Evolutionary conservation across 345 rosid species (phyloP), one percentile per base, ranked within the genome.

Genomic region (Sisymbrium altissimum): DNA sequence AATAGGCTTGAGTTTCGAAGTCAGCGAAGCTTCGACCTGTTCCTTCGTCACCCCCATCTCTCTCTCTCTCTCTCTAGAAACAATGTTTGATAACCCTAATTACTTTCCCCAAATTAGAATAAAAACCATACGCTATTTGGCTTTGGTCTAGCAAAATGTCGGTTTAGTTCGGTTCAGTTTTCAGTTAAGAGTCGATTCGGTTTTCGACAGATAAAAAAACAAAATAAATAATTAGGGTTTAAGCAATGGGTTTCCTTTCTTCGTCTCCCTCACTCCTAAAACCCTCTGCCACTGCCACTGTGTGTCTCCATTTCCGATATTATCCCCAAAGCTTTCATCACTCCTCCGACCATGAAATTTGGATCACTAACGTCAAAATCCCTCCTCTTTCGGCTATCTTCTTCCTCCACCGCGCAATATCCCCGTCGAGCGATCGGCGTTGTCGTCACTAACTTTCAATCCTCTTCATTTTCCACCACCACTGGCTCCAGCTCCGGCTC

Each of bases 11-110:
- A 93, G 73, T 72, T 93, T 93, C 13, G 93, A 81, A 39, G 84
- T 86, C 84, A 93, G 46, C 18, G 92, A 78, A 46, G 91, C 85
- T 75, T 88, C 93, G 40, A 91, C 91, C 78, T 86, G 88, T 61
- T 93, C 98, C 84, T 89, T 91, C 4, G 88, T 89, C 64, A 91
- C 88, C 15, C 91, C 92, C 97, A 89, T 91, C 73, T 27, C 49
- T 45, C 44, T 25, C 29, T 50, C 44, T 50, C 7, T 40, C 48
- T 17, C 41, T 66, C 74, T 27, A 4, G 3, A 32, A 0, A n/a
- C 69, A 23, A 60, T 23, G 6, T n/a, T 41, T 23, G 12, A 68
- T 10, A 75, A 0, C 70, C 70, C 74, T 68, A 75, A 68, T 66
- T 65, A 1, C n/a, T 55, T 29, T 1, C n/a, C 27, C 27, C 21